Conservation (phyloP, 2,329 filamentous ascomycete species). For the Botrytis galanthina region DNA sequence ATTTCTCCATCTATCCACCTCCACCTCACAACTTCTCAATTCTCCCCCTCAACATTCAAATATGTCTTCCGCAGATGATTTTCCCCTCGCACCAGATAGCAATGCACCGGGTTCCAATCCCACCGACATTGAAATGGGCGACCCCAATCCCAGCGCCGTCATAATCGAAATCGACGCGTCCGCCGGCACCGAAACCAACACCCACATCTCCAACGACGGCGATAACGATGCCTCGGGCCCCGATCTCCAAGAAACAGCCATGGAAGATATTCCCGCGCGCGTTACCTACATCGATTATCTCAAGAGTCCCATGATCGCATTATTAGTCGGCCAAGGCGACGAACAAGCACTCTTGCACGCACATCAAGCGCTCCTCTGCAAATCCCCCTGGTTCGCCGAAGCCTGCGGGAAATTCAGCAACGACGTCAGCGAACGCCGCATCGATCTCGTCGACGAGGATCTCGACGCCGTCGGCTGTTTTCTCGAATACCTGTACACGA, state of each 20-base stretch:
- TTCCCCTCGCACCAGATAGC: constrained; percentile 24
- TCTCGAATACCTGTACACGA: constrained; percentile 80
- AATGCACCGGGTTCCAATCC: constrained; percentile 22
- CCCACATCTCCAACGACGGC: neutral
- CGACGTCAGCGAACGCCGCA: constrained; percentile 62
- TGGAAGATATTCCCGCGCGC: constrained; percentile 29
- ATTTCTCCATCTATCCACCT: neutral
- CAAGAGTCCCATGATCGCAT: constrained; percentile 65
- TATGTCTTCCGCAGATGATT: constrained; percentile 27
- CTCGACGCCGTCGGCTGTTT: constrained; percentile 74
- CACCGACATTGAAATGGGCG: constrained; percentile 35
- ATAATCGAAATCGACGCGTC: constrained; percentile 33
- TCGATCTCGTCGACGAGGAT: constrained; percentile 66
- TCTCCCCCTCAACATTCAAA: neutral
- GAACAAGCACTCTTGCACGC: constrained; percentile 65
- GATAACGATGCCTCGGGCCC: neutral
- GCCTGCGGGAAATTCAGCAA: constrained; percentile 60
- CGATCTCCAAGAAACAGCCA: constrained; percentile 26
- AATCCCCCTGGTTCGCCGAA: constrained; percentile 72
- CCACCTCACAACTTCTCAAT: neutral
- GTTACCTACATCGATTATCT: constrained; percentile 57
- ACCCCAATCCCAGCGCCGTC: constrained; percentile 23
- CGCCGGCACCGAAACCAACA: neutral
- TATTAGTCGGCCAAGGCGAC: constrained; percentile 62
- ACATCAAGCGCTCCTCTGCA: constrained; percentile 72